phyloP scores from a whole-genome alignment of 31 red algal species.

The Asparagopsis taxiformis region DNA sequence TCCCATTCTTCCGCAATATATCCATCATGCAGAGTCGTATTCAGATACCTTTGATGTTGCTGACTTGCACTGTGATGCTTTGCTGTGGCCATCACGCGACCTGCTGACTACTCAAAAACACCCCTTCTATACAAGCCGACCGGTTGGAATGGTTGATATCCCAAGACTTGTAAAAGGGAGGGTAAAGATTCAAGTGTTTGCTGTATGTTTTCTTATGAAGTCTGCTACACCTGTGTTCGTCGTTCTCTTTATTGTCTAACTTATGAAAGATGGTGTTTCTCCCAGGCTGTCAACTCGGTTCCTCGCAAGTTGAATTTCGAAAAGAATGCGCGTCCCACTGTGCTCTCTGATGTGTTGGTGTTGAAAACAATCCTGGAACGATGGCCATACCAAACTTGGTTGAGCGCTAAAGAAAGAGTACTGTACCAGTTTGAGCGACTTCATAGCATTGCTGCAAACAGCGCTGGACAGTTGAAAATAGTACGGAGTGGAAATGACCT shows the following conservation, averaged over 20 bases:
- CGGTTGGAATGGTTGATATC: slow-evolving; percentile 10
- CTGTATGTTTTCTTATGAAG: neutral
- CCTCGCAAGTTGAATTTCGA: slow-evolving; percentile 15
- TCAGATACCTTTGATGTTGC: slow-evolving; percentile 17
- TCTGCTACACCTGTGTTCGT: neutral
- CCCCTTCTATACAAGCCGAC: neutral
- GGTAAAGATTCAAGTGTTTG: slow-evolving; percentile 35
- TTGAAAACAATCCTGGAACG: slow-evolving; percentile 12
- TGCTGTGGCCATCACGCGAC: slow-evolving; percentile 20
- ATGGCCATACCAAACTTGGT: slow-evolving; percentile 28
- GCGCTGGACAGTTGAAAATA: neutral
- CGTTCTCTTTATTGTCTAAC: neutral
- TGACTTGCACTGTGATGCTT: slow-evolving; percentile 27
- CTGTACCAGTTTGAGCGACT: neutral
- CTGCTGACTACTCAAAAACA: slow-evolving; percentile 5
- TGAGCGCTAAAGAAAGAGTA: slow-evolving; percentile 16
- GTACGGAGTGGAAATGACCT: slow-evolving; percentile 1
- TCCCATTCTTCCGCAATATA: neutral
- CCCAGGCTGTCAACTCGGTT: slow-evolving; percentile 25
- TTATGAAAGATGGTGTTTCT: neutral
- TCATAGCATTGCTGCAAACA: neutral
- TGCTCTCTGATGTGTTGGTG: neutral
- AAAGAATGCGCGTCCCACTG: slow-evolving; percentile 6
- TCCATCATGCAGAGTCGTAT: neutral
- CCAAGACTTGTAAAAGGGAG: slow-evolving; percentile 10